Base-by-base conservation (phyloP, 305 asterid genomes). In the Fraxinus paxiana region DNA sequence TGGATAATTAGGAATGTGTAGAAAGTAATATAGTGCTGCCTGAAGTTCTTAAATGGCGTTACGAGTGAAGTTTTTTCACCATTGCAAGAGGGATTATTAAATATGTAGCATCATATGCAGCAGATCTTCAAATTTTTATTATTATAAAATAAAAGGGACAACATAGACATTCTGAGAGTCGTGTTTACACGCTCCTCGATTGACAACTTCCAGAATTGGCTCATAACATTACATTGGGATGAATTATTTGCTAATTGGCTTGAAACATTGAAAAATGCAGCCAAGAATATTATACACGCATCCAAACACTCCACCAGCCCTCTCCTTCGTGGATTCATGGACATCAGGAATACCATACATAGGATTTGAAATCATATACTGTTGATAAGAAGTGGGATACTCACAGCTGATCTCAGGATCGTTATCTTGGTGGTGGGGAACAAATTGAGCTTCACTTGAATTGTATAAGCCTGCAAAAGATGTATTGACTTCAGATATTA, bases 191-290 rank as follows among this genome's bases (percentile, higher is more conserved):
- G 24, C 65, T 54, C 65, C 65, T 54, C 65, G 26, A 17, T 51
- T 17, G 67, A 20, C 30, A 56, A 56, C 30, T 18, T 56, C 67
- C 63, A 51, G 63, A 17, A 51, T 51, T 51, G 24, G 63, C 24
- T 51, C 24, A 5, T n/a, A 51, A 5, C 41, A 31, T 69, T 69
- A 69, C 75, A 15, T 5, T 69, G 75, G 38, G 24, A 69, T 30
- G 75, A 9, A 69, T 69, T 69, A 69, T 30, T 69, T 30, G 24
- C 75, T 6, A 69, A 4, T 13, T 28, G 75, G 75, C 75, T 30
- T 69, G 22, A 91, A 91, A 65, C 97, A 92, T 7, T 94, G 97
- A 72, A 91, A 89, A 84, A 92, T 83, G 79, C 92, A 90, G 6
- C 88, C 80, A 54, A 90, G 56, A 51, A 85, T 37, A 13, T 87